Evolutionary conservation across 345 rosid species (phyloP).

Genomic region (Mangifera indica): DNA sequence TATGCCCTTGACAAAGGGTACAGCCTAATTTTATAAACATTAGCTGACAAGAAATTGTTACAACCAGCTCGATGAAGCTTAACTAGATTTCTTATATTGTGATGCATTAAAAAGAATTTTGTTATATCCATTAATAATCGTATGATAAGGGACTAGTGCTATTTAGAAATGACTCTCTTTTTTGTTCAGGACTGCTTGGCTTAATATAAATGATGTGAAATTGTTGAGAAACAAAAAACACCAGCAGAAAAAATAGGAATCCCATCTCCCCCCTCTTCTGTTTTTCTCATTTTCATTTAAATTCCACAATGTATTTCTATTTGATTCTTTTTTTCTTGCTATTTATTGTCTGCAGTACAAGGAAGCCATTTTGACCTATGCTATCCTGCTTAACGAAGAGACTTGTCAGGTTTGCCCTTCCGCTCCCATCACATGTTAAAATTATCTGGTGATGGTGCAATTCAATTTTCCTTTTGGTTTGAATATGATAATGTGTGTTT

Average conservation of each 20-base stretch:
- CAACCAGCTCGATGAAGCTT: too few relatives aligned
- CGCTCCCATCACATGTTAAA: background rate
- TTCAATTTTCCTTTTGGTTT: background rate
- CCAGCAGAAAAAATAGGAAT: background rate
- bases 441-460: background rate
- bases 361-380: conserved; percentile 85
- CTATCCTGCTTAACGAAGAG: conserved; percentile 68
- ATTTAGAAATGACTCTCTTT: too few relatives aligned
- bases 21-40: too few relatives aligned
- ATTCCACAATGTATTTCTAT: background rate
- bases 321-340: background rate
- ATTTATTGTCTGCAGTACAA: conserved; percentile 60
- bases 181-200: too few relatives aligned
- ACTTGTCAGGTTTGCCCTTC: conserved; percentile 58
- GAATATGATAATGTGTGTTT: background rate
- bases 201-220: too few relatives aligned
- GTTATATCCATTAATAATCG: too few relatives aligned
- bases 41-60: too few relatives aligned
- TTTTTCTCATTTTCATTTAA: conserved; percentile 8
- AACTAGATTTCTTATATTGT: too few relatives aligned
- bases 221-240: too few relatives aligned
- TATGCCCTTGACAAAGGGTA: too few relatives aligned
- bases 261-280: background rate
- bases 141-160: too few relatives aligned
- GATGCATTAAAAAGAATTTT: too few relatives aligned